phyloP scores from a whole-genome alignment of 306 rosid species.

The Prinsepia uniflora region DNA sequence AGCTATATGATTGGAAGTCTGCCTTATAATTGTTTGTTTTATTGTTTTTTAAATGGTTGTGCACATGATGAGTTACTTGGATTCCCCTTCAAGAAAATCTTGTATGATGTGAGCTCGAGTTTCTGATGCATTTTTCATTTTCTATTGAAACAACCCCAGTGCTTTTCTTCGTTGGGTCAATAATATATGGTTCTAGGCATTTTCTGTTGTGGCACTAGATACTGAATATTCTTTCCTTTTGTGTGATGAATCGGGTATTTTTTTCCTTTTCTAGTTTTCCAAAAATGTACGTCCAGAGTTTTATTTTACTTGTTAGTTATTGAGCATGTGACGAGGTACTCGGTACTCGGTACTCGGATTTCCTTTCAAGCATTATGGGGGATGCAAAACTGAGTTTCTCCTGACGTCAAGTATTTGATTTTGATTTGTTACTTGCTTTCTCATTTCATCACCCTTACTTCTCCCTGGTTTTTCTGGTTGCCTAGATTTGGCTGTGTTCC shows the following conservation, averaged over 20 bases:
- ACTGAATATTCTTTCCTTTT: too few relatives aligned
- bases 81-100: not conserved
- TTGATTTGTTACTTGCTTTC: too few relatives aligned
- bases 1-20: not conserved
- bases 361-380: constrained; percentile 40
- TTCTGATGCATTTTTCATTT: not conserved
- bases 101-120: not conserved
- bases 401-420: not conserved
- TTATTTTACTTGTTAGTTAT: not conserved
- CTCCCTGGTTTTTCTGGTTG: too few relatives aligned
- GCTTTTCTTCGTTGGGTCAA: too few relatives aligned
- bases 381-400: constrained; percentile 61
- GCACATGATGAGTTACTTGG: not conserved
- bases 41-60: not conserved
- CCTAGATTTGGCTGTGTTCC: too few relatives aligned
- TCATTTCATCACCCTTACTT: too few relatives aligned
- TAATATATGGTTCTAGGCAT: too few relatives aligned
- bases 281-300: not conserved
- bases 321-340: constrained; percentile 37
- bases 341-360: constrained; percentile 52
- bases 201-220: too few relatives aligned
- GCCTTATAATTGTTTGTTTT: not conserved
- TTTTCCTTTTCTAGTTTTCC: too few relatives aligned
- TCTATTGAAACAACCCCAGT: too few relatives aligned
- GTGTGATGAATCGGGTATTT: too few relatives aligned